Evolutionary conservation across 2,329 filamentous ascomycete species (phyloP).

Genomic region (Pseudodiploospora longispora): DNA sequence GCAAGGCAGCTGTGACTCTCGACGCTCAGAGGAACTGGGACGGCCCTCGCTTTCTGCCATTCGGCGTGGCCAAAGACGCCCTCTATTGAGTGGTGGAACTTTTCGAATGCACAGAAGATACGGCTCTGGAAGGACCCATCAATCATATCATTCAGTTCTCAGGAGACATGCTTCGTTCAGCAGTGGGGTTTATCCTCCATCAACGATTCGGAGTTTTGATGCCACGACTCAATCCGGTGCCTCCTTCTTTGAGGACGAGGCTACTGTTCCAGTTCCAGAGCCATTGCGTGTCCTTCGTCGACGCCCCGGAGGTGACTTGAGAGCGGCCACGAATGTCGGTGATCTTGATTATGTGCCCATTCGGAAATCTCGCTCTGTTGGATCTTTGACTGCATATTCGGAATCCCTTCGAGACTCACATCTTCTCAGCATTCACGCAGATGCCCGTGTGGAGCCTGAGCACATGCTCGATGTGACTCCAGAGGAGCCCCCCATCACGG

Average conservation of each 20-base stretch:
- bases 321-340: conserved; percentile 57
- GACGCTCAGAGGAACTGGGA: conserved; percentile 24
- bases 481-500: not conserved
- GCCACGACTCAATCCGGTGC: conserved; percentile 47
- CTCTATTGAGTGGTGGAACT: conserved; percentile 20
- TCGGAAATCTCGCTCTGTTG: conserved; percentile 48
- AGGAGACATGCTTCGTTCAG: conserved; percentile 53
- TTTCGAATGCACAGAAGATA: conserved; percentile 34
- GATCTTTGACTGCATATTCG: conserved; percentile 51
- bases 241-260: conserved; percentile 40
- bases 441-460: conserved; percentile 6
- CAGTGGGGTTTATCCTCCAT: conserved; percentile 43
- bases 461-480: not conserved
- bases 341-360: conserved; percentile 46
- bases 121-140: conserved; percentile 40
- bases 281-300: conserved; percentile 60
- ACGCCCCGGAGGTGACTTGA: conserved; percentile 66
- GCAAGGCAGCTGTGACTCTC: conserved; percentile 17
- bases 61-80: conserved; percentile 17
- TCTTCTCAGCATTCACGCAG: conserved; percentile 32
- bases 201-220: conserved; percentile 52
- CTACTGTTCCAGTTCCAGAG: conserved; percentile 30
- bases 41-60: conserved; percentile 23
- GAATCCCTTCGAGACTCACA: conserved; percentile 54
- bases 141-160: conserved; percentile 42